phyloP scores from a whole-genome alignment of 768 basidiomycete species.

The Phylloporus rhodoxanthus region DNA sequence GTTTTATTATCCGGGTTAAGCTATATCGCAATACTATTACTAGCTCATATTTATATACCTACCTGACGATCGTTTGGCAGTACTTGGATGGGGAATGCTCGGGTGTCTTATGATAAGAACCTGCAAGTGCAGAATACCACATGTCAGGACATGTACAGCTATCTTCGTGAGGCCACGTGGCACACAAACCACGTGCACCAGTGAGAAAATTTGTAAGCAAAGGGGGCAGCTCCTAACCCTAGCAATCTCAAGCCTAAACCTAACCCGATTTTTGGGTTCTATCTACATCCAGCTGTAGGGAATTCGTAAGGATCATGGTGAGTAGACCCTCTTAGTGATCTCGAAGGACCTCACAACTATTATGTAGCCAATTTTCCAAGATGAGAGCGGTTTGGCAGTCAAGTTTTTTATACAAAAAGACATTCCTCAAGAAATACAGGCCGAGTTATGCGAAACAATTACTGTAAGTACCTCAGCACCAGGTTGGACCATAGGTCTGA shows the following conservation, averaged over 20 bases:
- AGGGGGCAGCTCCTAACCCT: constrained; percentile 23
- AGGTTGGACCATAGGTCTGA: constrained; percentile 4
- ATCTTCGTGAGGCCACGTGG: no score
- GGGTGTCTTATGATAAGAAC: no score
- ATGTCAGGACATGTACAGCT: no score
- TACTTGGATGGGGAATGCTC: no score
- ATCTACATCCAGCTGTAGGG: not conserved
- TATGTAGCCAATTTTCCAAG: constrained; percentile 65
- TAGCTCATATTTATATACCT: constrained; percentile 8
- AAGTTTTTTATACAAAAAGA: constrained; percentile 87
- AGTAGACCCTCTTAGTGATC: constrained; percentile 2
- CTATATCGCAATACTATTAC: not conserved
- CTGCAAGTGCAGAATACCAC: no score
- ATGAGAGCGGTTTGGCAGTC: constrained; percentile 56
- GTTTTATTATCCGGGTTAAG: constrained; percentile 11
- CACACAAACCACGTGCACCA: no score
- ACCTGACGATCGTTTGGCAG: not conserved
- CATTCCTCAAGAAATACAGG: constrained; percentile 58
- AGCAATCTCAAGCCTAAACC: constrained; percentile 18
- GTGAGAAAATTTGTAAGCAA: no score
- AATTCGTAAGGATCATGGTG: constrained; percentile 16
- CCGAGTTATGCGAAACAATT: constrained; percentile 69
- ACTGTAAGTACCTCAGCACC: constrained; percentile 38
- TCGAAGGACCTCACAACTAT: constrained; percentile 1
- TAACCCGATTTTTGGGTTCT: constrained; percentile 32